Conservation (phyloP, 208 protist genomes). For the Trypanosoma cruzi region DNA sequence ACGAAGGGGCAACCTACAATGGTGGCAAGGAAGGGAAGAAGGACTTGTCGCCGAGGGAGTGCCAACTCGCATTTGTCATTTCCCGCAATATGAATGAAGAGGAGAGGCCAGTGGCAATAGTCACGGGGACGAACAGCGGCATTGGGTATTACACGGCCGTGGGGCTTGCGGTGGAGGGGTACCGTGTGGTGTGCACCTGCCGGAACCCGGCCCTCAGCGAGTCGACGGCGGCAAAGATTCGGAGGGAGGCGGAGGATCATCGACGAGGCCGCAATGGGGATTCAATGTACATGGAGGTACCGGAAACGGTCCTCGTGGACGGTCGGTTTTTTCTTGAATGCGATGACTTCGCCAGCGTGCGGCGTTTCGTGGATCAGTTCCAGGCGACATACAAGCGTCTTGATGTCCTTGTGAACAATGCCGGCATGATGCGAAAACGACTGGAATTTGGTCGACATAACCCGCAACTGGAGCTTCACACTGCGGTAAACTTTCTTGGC, state of each 20-base stretch:
- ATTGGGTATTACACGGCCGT: conserved; percentile 88
- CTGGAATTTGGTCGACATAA: conserved; percentile 58
- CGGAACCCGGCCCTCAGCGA: conserved; percentile 49
- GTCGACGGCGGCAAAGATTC: conserved; percentile 53
- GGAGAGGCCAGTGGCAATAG: conserved; percentile 79
- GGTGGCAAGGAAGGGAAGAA: conserved; percentile 13
- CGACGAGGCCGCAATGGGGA: conserved; percentile 25
- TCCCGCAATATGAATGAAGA: conserved; percentile 44
- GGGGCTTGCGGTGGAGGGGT: conserved; percentile 75
- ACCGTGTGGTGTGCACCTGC: conserved; percentile 81
- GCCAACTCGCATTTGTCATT: conserved; percentile 40
- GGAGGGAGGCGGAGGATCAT: conserved; percentile 34
- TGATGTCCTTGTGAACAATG: conserved; percentile 90
- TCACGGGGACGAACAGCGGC: conserved; percentile 92
- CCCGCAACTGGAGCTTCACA: conserved; percentile 69
- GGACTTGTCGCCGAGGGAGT: conserved; percentile 23
- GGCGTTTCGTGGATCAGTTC: conserved; percentile 61
- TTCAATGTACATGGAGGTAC: conserved; percentile 40
- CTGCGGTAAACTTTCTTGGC: conserved; percentile 86
- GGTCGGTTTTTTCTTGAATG: conserved; percentile 69
- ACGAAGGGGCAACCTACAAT: not conserved
- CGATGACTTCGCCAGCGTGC: conserved; percentile 76
- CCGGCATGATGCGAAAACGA: conserved; percentile 65
- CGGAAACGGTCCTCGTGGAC: conserved; percentile 50
- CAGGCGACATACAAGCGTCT: conserved; percentile 51